These are phyloP conservation scores for Pestalotiopsis sp. DNA, from an alignment of 2,329 filamentous ascomycete genomes.

Conservation along the genomic window DNA sequence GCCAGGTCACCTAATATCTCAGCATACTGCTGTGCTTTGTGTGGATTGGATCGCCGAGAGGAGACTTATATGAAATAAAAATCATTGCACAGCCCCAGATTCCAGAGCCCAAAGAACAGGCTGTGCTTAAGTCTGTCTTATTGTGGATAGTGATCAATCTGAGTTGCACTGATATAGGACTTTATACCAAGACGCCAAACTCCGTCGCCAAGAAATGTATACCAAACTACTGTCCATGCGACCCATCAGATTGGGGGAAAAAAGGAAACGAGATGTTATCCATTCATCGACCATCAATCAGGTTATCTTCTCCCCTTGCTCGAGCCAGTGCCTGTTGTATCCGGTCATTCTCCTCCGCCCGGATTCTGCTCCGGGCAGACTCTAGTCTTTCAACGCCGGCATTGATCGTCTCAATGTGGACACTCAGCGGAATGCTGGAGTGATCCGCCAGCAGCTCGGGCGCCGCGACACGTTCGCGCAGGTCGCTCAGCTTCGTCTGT, in stretches of 20 bases:
- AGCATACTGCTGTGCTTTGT: too few species aligned
- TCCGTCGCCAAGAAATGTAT: slow-evolving; percentile 1
- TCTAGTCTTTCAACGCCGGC: slow-evolving; percentile 74
- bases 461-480: slow-evolving; percentile 70
- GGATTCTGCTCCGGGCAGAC: slow-evolving; percentile 60
- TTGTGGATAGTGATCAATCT: background rate
- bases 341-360: slow-evolving; percentile 61
- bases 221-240: background rate
- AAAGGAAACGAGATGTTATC: background rate
- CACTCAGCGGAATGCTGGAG: slow-evolving; percentile 63
- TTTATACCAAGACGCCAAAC: background rate
- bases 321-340: slow-evolving; percentile 54
- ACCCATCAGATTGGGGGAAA: background rate
- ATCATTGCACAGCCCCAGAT: too few species aligned
- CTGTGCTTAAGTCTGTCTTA: background rate
- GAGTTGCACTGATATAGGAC: background rate
- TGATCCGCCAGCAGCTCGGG: slow-evolving; percentile 61
- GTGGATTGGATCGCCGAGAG: too few species aligned
- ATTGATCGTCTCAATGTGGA: slow-evolving; percentile 77
- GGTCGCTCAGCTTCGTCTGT: slow-evolving; percentile 68
- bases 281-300: slow-evolving; percentile 40
- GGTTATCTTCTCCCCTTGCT: slow-evolving; percentile 42
- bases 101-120: background rate
- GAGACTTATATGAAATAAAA: too few species aligned
- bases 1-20: too few species aligned